Evolutionary conservation across 257 asterid species (phyloP), one percentile per base, ranked within the genome.

Genomic region (Nicotiana sylvestris): DNA sequence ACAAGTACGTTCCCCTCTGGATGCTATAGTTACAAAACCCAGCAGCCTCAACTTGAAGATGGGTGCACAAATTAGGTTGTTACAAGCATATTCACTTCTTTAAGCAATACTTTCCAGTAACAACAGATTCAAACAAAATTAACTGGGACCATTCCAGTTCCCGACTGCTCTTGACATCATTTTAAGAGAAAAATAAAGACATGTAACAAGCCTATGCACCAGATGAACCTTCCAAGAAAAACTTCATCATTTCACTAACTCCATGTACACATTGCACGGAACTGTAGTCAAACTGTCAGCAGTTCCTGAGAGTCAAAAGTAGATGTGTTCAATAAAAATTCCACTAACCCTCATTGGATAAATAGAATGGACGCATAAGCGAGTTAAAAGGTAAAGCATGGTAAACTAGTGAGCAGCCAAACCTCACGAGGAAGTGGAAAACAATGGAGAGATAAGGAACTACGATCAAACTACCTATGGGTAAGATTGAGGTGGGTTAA

Each of bases 201-300:
- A 51, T 51, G 64, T 15, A 4, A 51, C 80, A 51, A 76, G 64
- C 64, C 64, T 29, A 51, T 51, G 15, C 16, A 15, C 80, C 29
- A 49, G 43, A 51, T 76, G 27, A 76, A 76, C 64, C 64, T 51
- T 76, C 46, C 61, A 49, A 74, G 8, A 6, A 76, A 76, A 49
- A 61, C 43, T 15, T 76, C 80, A 27, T 76, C 27, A 76, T 21
- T 76, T 64, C 64, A 51, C 80, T 12, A 49, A 51, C 80, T 76
- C 64, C 80, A 51, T 76, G 53, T 76, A 76, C 64, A 51, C 64
- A 76, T 76, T 49, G 64, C 17, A 49, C 29, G 16, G 29, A 49
- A 76, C 64, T 76, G 27, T 27, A 6, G 46, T 76, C 80, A 76
- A 51, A 76, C 46, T 76, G 35, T 76, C 64, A 76, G 80, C 64